A percentile compares a stretch with the other conserved stretches of the same genome.
These are phyloP conservation scores for Berberis thunbergii DNA, from an alignment of 164 flowering plant species.

Conservation along the genomic window DNA sequence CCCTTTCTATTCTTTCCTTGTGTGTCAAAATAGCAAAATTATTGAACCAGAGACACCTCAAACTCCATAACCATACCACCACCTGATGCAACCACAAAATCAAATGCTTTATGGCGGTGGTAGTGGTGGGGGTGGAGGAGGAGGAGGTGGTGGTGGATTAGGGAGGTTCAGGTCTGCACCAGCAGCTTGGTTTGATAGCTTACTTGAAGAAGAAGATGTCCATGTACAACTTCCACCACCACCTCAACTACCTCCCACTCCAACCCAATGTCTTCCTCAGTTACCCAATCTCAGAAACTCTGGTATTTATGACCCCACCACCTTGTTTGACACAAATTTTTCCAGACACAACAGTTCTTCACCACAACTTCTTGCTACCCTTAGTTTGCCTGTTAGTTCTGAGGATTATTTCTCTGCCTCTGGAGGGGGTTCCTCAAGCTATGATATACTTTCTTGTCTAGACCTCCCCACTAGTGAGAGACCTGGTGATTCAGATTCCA, in stretches of 20 bases:
- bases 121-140: slow-evolving; percentile 14
- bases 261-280: slow-evolving; percentile 23
- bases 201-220: slow-evolving; percentile 41
- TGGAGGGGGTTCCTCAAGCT: slow-evolving; percentile 28
- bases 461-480: slow-evolving; percentile 24
- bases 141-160: slow-evolving; percentile 22
- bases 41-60: too few relatives aligned
- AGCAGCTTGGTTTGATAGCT: slow-evolving; percentile 58
- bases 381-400: slow-evolving; percentile 12
- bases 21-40: too few relatives aligned
- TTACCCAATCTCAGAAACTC: slow-evolving; percentile 12
- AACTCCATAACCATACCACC: too few relatives aligned
- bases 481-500: slow-evolving; percentile 20
- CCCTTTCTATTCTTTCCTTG: too few relatives aligned
- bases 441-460: slow-evolving; percentile 15
- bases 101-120: too few relatives aligned
- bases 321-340: slow-evolving; percentile 11
- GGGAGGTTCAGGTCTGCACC: slow-evolving; percentile 71
- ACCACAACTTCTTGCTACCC: slow-evolving; percentile 36
- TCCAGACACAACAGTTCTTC: slow-evolving; percentile 61
- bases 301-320: slow-evolving; percentile 2
- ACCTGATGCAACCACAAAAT: too few relatives aligned
- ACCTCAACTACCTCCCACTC: slow-evolving; percentile 9
- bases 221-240: slow-evolving; percentile 13
- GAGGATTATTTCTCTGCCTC: slow-evolving; percentile 37